A percentile compares a stretch with the other conserved stretches of the same genome.
Conservation (phyloP, 1,139 yeast genomes). For the Debaryomyces sp. region DNA sequence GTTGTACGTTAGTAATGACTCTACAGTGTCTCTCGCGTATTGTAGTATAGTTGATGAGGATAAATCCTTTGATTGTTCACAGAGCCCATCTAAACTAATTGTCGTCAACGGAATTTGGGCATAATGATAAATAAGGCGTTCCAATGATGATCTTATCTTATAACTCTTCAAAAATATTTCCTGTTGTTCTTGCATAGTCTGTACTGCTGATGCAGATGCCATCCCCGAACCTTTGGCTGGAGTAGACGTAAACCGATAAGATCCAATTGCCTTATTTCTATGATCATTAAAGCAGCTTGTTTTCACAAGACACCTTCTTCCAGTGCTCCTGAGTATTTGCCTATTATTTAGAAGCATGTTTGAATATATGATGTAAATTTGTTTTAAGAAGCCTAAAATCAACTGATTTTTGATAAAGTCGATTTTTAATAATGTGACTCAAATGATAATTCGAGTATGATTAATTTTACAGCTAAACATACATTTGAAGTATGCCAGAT, state of each 20-base stretch:
- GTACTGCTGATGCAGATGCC: not conserved
- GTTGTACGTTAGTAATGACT: slow-evolving; percentile 45
- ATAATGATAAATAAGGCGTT: slow-evolving; percentile 52
- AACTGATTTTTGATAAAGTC: not conserved
- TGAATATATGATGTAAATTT: not conserved
- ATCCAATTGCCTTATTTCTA: not conserved
- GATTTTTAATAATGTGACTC: slow-evolving; percentile 2
- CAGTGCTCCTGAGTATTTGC: not conserved
- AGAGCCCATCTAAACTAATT: slow-evolving; percentile 49
- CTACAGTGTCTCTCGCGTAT: slow-evolving; percentile 47
- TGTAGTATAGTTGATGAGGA: slow-evolving; percentile 35
- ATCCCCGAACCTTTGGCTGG: not conserved
- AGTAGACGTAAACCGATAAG: not conserved
- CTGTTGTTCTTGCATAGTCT: slow-evolving; percentile 24
- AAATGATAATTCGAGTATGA: not conserved
- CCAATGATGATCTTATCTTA: slow-evolving; percentile 52
- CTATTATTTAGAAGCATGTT: not conserved
- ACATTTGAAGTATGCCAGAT: slow-evolving; percentile 6
- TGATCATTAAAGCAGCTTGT: not conserved
- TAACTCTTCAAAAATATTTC: slow-evolving; percentile 45
- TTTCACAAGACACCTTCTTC: not conserved
- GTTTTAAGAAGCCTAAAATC: not conserved
- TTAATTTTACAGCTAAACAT: not conserved
- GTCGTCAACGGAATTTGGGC: slow-evolving; percentile 50
- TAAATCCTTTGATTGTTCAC: slow-evolving; percentile 42